Base-by-base conservation (phyloP, 1,284 basidiomycete species). In the Pseudozyma sp. region DNA sequence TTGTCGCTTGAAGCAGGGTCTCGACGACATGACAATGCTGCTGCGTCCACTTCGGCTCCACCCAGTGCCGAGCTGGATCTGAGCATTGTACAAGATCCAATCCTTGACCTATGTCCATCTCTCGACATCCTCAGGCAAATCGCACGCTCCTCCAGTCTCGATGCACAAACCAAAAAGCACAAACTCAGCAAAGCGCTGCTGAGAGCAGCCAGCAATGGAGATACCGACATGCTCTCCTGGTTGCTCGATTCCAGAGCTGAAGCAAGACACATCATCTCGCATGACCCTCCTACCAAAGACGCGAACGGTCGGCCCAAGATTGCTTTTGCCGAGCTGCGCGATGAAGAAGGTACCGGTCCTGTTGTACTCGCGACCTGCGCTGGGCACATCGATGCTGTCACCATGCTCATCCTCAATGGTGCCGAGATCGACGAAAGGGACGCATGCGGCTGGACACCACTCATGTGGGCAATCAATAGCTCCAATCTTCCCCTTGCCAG, bases 381-480 rank as follows among this genome's bases (percentile, higher is more conserved):
- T 3, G 80, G 79, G 3, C 79, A 82, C 43, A 72, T 78, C n/a
- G 79, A 81, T 42, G 70, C 62, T 10, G 80, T 81, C 55, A 68
- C 71, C 36, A 70, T 78, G 48, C 77, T 82, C 14, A 52, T 81
- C 31, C 43, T 66, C 42, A 59, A 66, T 44, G 80, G 80, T 21
- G 79, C 78, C 21, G 66, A 77, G 25, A 58, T 82, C 39, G 71
- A 82, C 35, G 80, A 82, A 43, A 54, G 78, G 10, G 80, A 82
- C 45, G 61, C 72, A 12, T 67, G 77, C 64, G 95, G 95, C 44
- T 98, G 95, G 95, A 95, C 93, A 3, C 91, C 95, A 1, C 87
- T 99, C n/a, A 96, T 97, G 84, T 92, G 96, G 87, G 94, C 95
- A 11, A 92, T 92, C 14, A 86, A 97, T 60, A 87, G 93, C 50